Evolutionary conservation across 163 green algal genomes (phyloP).

Genomic region (Chloromonas sp.): DNA sequence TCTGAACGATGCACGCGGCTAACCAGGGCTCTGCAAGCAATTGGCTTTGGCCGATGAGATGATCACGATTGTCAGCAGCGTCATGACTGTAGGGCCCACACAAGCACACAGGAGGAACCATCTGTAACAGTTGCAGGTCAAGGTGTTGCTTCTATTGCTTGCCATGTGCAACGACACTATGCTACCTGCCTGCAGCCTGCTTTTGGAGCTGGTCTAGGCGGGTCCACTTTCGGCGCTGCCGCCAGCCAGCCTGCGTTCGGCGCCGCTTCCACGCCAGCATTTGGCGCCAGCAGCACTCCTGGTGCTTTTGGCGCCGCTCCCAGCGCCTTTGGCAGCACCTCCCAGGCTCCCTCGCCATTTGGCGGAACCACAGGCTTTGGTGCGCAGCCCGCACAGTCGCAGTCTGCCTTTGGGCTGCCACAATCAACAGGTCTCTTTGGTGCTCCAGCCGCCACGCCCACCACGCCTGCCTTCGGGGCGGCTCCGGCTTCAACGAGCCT

Average conservation of each 20-base stretch:
- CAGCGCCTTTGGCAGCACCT: constrained; percentile 28
- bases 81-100: too few relatives aligned
- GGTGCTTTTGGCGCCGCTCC: constrained; percentile 28
- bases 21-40: too few relatives aligned
- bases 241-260: constrained; percentile 39
- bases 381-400: not conserved
- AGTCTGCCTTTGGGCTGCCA: not conserved
- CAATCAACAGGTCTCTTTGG: constrained; percentile 9
- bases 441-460: not conserved
- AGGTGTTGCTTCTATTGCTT: too few relatives aligned
- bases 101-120: too few relatives aligned
- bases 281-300: constrained; percentile 8
- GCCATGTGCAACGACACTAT: too few relatives aligned
- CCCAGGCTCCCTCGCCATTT: constrained; percentile 29
- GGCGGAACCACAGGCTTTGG: constrained; percentile 22
- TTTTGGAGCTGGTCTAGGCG: too few relatives aligned
- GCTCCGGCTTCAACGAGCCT: constrained; percentile 10
- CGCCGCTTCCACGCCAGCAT: not conserved
- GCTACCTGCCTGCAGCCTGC: too few relatives aligned
- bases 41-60: too few relatives aligned
- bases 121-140: too few relatives aligned
- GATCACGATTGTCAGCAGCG: too few relatives aligned
- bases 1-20: too few relatives aligned
- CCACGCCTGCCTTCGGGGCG: constrained; percentile 14
- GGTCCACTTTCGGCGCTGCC: not conserved